phyloP scores from a whole-genome alignment of 1,139 yeast genomes.

The Scheffersomyces stambukii region DNA sequence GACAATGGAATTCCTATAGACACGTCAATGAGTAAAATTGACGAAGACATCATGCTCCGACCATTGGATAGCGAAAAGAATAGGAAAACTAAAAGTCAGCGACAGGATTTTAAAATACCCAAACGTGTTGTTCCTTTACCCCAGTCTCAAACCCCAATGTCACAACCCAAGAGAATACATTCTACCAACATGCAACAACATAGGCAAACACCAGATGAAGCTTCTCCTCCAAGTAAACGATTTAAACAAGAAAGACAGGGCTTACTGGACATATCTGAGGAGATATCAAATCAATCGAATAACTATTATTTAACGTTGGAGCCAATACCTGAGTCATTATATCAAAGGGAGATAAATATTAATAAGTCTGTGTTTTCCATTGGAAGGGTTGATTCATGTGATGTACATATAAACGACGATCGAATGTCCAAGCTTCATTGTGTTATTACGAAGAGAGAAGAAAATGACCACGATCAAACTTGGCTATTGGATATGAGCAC shows the following conservation, averaged over 20 bases:
- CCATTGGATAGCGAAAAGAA: slow-evolving; percentile 33
- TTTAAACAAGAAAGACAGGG: not conserved
- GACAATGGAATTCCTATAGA: slow-evolving; percentile 45
- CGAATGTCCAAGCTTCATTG: slow-evolving; percentile 85
- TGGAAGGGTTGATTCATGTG: slow-evolving; percentile 62
- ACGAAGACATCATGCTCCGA: slow-evolving; percentile 42
- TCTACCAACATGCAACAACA: slow-evolving; percentile 3
- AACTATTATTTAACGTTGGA: slow-evolving; percentile 16
- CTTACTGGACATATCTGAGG: too few relatives aligned
- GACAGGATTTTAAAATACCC: slow-evolving; percentile 40
- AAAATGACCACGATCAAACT: slow-evolving; percentile 66
- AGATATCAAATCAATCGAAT: not conserved
- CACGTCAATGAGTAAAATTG: slow-evolving; percentile 40
- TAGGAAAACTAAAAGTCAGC: slow-evolving; percentile 17
- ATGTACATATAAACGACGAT: slow-evolving; percentile 59
- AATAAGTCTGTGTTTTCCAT: slow-evolving; percentile 61
- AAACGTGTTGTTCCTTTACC: slow-evolving; percentile 41
- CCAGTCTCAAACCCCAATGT: slow-evolving; percentile 31
- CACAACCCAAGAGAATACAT: slow-evolving; percentile 6
- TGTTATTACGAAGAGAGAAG: slow-evolving; percentile 54
- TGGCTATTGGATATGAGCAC: slow-evolving; percentile 82
- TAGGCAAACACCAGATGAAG: slow-evolving; percentile 10
- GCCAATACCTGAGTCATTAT: slow-evolving; percentile 28
- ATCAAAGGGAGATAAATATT: slow-evolving; percentile 44
- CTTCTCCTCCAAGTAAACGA: not conserved